phyloP scores from a whole-genome alignment of 805 yeast genomes.

The Candida lessepsii region DNA sequence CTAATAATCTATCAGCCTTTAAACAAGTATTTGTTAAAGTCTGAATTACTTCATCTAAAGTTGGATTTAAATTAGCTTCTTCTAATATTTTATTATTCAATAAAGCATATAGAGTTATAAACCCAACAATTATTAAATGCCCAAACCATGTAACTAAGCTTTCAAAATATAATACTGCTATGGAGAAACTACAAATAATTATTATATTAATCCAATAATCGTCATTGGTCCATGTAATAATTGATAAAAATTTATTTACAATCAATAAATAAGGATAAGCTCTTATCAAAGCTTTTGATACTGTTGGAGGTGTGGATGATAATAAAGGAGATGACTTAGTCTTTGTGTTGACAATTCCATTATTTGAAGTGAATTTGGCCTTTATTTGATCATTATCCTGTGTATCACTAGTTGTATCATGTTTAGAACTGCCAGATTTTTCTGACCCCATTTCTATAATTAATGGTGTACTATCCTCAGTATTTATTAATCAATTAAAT shows the following conservation, averaged over 20 bases:
- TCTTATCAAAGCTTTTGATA: slow-evolving; percentile 75
- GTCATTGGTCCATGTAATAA: slow-evolving; percentile 89
- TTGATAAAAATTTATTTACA: slow-evolving; percentile 64
- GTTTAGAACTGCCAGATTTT: not conserved
- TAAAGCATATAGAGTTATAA: slow-evolving; percentile 58
- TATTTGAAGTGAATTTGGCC: slow-evolving; percentile 26
- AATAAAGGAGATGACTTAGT: slow-evolving; percentile 76
- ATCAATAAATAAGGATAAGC: slow-evolving; percentile 84
- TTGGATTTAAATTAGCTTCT: slow-evolving; percentile 66
- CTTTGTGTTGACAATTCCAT: slow-evolving; percentile 16
- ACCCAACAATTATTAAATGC: slow-evolving; percentile 66
- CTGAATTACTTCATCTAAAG: slow-evolving; percentile 82
- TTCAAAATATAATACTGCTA: slow-evolving; percentile 75
- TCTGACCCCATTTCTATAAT: slow-evolving; percentile 4
- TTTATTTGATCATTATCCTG: slow-evolving; percentile 20
- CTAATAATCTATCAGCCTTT: slow-evolving; percentile 71
- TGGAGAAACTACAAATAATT: slow-evolving; percentile 51
- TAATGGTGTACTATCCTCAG: no score
- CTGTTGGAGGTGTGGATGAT: slow-evolving; percentile 86
- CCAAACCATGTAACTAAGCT: slow-evolving; percentile 77
- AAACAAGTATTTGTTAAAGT: slow-evolving; percentile 71
- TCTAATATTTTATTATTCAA: slow-evolving; percentile 55
- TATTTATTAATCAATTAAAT: not conserved
- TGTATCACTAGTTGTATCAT: not conserved
- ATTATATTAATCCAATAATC: slow-evolving; percentile 75